These are phyloP conservation scores for Trifolium fragiferum DNA, from an alignment of 306 rosid species.

Conservation along the genomic window DNA sequence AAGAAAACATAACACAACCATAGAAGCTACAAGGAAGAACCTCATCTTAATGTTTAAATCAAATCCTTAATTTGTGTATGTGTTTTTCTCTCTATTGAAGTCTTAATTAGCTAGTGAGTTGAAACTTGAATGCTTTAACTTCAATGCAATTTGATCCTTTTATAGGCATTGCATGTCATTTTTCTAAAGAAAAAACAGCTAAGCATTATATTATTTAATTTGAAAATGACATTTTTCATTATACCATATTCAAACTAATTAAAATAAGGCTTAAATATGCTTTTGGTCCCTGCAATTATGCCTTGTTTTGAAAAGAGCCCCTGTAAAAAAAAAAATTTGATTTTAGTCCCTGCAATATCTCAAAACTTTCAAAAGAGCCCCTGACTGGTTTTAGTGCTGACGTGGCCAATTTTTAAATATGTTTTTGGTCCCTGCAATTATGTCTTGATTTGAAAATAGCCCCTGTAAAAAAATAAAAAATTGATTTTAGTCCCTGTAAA, in stretches of 20 bases:
- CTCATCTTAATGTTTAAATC: slow-evolving; percentile 37
- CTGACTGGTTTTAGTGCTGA: too few relatives aligned
- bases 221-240: background rate
- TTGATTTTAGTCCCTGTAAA: too few relatives aligned
- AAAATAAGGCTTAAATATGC: too few relatives aligned
- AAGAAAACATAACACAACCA: slow-evolving; percentile 31
- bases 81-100: background rate
- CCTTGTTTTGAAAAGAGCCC: too few relatives aligned
- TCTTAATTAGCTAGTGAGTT: slow-evolving; percentile 21
- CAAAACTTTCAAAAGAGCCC: too few relatives aligned
- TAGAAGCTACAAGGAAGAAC: slow-evolving; percentile 36
- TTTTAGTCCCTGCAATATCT: too few relatives aligned
- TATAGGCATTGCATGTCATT: slow-evolving; percentile 20
- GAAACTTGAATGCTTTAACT: slow-evolving; percentile 30
- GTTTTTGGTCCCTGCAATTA: too few relatives aligned
- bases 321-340: too few relatives aligned
- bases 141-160: slow-evolving; percentile 24
- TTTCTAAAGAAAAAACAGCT: slow-evolving; percentile 12
- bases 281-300: too few relatives aligned
- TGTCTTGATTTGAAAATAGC: too few relatives aligned
- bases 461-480: too few relatives aligned
- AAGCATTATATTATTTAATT: slow-evolving; percentile 17
- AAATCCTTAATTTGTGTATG: background rate
- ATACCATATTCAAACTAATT: background rate
- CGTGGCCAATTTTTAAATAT: too few relatives aligned